Evolutionary conservation across 768 basidiomycete species (phyloP), one percentile per base, ranked within the genome.

Genomic region (Suillus subaureus): DNA sequence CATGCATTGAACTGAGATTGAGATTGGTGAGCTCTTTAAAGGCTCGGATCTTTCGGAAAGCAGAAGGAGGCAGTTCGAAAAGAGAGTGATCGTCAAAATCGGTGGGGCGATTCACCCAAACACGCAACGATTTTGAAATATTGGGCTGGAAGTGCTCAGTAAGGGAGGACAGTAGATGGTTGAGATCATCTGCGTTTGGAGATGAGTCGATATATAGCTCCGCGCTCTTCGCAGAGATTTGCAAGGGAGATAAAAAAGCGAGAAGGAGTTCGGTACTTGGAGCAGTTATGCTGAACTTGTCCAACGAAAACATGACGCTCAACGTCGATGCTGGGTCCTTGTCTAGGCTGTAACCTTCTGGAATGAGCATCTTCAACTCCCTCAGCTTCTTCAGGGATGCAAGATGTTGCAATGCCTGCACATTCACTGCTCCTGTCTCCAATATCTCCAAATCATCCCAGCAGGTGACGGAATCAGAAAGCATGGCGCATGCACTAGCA

Each of bases 351-450:
- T 40, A 3, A 28, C 57, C 39, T 28, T 58, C 57, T 28, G 57
- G 39, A 2, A 40, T 18, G 26, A 58, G 57, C 11, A 40, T 58
- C 26, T 40, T 11, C 26, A 40, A 6, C 23, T 40, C 39, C 26
- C 23, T 39, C 26, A 40, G 39, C 11, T 9, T 12, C 11, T 40
- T 12, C 26, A 58, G 11, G 35, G 57, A 58, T 4, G 49, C 23
- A 58, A 58, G 57, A 40, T 58, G 39, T 8, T 58, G 39, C 57
- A 58, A 58, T 40, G 37, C 26, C n/a, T 23, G 56, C 9, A 7
- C 35, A 23, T 57, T 37, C 56, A 39, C 37, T 57, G 23, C 56
- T 15, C 56, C 56, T 15, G n/a, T 39, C 56, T 39, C 33, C 8
- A 37, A 23, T n/a, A 37, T 16, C 23, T 16, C 23, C 13, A 56